Evolutionary conservation across 2,329 filamentous ascomycete genomes (phyloP).

Genomic region (Xylaria digitata): DNA sequence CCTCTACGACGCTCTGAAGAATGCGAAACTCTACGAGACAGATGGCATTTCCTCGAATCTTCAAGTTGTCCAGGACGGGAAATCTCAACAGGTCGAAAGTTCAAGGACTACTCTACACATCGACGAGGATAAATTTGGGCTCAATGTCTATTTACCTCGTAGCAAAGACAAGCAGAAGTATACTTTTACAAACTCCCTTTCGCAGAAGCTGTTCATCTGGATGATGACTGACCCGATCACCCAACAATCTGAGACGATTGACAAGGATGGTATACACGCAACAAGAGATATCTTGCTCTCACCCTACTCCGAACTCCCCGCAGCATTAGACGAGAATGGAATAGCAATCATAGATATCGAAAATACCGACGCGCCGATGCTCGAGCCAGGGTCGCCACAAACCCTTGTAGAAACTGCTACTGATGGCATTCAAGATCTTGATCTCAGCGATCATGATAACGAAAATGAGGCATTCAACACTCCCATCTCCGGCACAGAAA

Average conservation of each 20-base stretch:
- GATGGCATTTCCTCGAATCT: conserved; percentile 27
- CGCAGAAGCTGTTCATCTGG: conserved; percentile 49
- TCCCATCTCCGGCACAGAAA: too few relatives aligned
- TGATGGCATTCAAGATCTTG: too few relatives aligned
- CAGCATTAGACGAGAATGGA: conserved; percentile 37
- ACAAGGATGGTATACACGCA: conserved; percentile 28
- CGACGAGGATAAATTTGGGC: conserved; percentile 37
- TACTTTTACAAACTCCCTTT: conserved; percentile 47
- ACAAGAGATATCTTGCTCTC: conserved; percentile 33
- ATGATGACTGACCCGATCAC: conserved; percentile 48
- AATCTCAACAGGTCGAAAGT: conserved; percentile 23
- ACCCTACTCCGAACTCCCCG: conserved; percentile 19
- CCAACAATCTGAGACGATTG: conserved; percentile 7
- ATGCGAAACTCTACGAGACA: conserved; percentile 48
- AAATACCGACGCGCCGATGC: conserved; percentile 28
- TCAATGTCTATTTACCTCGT: conserved; percentile 50
- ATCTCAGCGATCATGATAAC: too few relatives aligned
- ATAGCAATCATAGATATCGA: conserved; percentile 32
- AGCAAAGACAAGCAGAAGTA: conserved; percentile 45
- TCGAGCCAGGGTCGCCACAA: conserved; percentile 5
- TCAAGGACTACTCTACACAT: conserved; percentile 45
- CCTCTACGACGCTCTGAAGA: conserved; percentile 44
- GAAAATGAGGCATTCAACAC: too few relatives aligned
- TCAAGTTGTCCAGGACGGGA: conserved; percentile 23
- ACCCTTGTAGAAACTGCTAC: background rate